phyloP scores from a whole-genome alignment of 345 rosid species.

The Anacardium occidentale region DNA sequence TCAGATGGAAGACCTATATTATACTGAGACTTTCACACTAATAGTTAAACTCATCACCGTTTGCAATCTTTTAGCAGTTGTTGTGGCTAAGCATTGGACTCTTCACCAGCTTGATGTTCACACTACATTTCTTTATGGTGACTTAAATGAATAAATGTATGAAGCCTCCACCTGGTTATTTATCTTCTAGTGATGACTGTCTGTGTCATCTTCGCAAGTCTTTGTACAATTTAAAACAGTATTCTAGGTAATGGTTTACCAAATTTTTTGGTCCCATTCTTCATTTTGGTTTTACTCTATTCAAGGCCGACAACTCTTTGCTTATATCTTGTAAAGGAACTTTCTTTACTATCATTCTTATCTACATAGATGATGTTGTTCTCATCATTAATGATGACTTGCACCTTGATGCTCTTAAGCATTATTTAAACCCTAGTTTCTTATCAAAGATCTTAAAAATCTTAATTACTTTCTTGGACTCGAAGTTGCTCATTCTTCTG shows the following conservation, averaged over 20 bases:
- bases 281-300: slow-evolving; percentile 3
- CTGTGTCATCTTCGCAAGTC: slow-evolving; percentile 19
- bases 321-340: not conserved
- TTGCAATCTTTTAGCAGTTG: not conserved
- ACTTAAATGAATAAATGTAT: no score
- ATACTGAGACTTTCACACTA: no score
- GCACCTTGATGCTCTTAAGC: no score
- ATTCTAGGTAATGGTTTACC: slow-evolving; percentile 11
- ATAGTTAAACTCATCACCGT: no score
- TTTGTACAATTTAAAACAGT: not conserved
- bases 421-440: not conserved
- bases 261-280: not conserved
- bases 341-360: not conserved
- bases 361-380: slow-evolving; percentile 16
- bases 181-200: not conserved
- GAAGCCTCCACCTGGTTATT: not conserved
- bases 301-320: not conserved
- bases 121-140: no score
- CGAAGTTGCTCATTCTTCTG: not conserved
- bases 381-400: no score
- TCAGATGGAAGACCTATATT: no score
- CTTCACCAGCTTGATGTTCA: no score
- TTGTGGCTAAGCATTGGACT: not conserved
- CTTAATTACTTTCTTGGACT: slow-evolving; percentile 13
- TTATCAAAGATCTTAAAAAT: not conserved